These are phyloP conservation scores for Dryas integrifolia DNA, from an alignment of 331 rosid genomes.

Conservation along the genomic window DNA sequence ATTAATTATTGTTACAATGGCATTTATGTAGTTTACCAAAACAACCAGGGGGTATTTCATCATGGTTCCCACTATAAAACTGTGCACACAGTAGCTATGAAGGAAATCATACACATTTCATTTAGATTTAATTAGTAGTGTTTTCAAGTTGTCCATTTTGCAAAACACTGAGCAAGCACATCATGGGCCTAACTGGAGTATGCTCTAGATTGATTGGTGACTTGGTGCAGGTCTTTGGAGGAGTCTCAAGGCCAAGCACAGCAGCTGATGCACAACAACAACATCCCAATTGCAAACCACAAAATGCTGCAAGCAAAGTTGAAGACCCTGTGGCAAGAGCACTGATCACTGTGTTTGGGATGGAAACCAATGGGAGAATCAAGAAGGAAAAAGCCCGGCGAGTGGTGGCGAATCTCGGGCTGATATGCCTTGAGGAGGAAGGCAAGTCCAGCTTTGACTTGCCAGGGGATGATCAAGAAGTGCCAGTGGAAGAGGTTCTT, in stretches of 20 bases:
- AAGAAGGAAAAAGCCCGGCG: slow-evolving; percentile 65
- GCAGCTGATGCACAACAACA: slow-evolving; percentile 10
- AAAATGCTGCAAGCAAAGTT: slow-evolving; percentile 26
- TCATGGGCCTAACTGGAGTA: slow-evolving; percentile 59
- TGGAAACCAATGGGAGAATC: slow-evolving; percentile 74
- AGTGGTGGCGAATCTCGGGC: slow-evolving; percentile 79
- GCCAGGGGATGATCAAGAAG: slow-evolving; percentile 41
- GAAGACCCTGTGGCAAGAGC: slow-evolving; percentile 57
- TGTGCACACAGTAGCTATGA: not conserved
- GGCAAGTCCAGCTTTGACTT: slow-evolving; percentile 48
- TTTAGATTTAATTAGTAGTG: not conserved
- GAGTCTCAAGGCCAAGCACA: slow-evolving; percentile 29
- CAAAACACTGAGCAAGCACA: not conserved
- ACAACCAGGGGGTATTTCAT: slow-evolving; percentile 30
- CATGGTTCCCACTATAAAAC: slow-evolving; percentile 39
- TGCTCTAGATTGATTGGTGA: slow-evolving; percentile 62
- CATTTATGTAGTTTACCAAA: slow-evolving; percentile 29
- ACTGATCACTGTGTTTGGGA: slow-evolving; percentile 78
- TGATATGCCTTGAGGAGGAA: slow-evolving; percentile 40
- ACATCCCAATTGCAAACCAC: slow-evolving; percentile 14
- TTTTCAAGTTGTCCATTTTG: not conserved
- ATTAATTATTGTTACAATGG: slow-evolving; percentile 26
- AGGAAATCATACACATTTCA: not conserved
- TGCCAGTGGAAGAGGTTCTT: slow-evolving; percentile 60
- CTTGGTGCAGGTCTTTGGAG: slow-evolving; percentile 47